Percentiles rank a stretch among this genome's conserved stretches.
Evolutionary conservation across 768 basidiomycete species (phyloP).

Genomic region (Hirschioporus abietinus): DNA sequence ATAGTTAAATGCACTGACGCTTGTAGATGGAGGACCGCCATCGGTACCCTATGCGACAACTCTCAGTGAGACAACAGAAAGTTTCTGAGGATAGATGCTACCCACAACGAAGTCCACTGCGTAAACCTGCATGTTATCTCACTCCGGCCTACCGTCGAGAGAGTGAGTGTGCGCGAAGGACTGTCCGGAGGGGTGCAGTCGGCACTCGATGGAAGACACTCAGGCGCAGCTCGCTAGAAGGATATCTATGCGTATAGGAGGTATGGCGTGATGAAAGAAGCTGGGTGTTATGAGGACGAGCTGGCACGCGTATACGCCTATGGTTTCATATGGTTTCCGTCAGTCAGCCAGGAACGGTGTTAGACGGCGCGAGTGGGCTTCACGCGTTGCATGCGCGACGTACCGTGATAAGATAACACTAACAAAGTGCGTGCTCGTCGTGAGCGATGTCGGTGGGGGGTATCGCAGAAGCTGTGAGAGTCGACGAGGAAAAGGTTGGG

Average conservation of each 20-base stretch:
- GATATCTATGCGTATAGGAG: background rate
- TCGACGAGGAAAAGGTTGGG: background rate
- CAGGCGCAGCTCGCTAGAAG: background rate
- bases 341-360: background rate
- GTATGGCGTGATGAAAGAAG: background rate
- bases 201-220: background rate
- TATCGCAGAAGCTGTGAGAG: background rate
- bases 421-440: background rate
- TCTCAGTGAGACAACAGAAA: background rate
- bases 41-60: background rate
- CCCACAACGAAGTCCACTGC: background rate
- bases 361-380: background rate
- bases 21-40: constrained; percentile 2
- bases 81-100: background rate
- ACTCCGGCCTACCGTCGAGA: background rate
- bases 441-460: background rate
- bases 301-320: background rate
- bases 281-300: constrained; percentile 1
- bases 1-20: background rate
- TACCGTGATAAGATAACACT: background rate
- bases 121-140: background rate
- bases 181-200: background rate
- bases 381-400: background rate
- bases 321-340: background rate
- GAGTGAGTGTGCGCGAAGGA: background rate